phyloP scores from a whole-genome alignment of 176 grass and related monocot species.

The Triticum aestivum region IWGSC_CS_RefSeq_v2.1 NC_057809.1:621017121-621017620 shows the following conservation, averaged over 20 bases:
- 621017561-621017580: constrained; percentile 41
- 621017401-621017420: background rate
- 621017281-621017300: background rate
- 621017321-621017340: background rate
- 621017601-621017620: constrained; percentile 38
- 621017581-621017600: constrained; percentile 69
- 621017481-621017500: constrained; percentile 84
- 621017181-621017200: background rate
- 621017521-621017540: constrained; percentile 49
- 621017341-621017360: background rate
- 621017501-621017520: constrained; percentile 57
- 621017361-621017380: background rate
- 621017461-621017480: background rate
- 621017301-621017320: background rate
- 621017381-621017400: constrained; percentile 20
- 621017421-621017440: background rate
- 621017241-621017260: background rate
- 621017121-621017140: background rate
- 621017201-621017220: background rate
- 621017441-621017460: background rate
- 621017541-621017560: constrained; percentile 52
- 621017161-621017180: background rate
- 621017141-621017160: background rate
- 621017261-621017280: constrained; percentile 1
- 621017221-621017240: background rate